Conservation (phyloP, 306 rosid genomes). For the Cucumis cinereus region DNA sequence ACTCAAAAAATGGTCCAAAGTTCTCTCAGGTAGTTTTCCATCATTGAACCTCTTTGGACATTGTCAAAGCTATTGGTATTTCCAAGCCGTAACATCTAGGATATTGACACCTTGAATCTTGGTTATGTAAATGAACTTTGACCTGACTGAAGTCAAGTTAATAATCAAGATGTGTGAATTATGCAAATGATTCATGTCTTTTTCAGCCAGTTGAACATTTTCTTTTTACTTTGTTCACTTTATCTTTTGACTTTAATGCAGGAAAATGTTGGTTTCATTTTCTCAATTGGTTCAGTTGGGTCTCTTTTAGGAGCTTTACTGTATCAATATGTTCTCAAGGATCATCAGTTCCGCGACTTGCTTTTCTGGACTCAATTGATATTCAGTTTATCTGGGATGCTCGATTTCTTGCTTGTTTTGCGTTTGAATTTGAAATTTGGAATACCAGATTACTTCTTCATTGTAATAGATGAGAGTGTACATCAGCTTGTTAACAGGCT, state of each 20-base stretch:
- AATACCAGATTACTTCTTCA: slow-evolving; percentile 74
- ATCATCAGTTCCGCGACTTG: slow-evolving; percentile 70
- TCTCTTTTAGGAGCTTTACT: slow-evolving; percentile 79
- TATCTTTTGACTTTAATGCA: slow-evolving; percentile 20
- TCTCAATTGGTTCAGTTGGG: slow-evolving; percentile 75
- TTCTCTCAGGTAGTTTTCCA: slow-evolving; percentile 64
- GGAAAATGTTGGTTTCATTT: slow-evolving; percentile 77
- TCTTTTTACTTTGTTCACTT: neutral
- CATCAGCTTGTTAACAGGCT: slow-evolving; percentile 63
- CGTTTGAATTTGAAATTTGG: slow-evolving; percentile 57
- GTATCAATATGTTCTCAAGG: slow-evolving; percentile 75
- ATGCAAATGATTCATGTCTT: neutral
- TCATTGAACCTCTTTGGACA: neutral
- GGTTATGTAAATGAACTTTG: neutral
- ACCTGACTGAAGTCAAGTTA: neutral
- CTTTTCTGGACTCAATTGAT: slow-evolving; percentile 89
- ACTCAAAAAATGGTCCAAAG: slow-evolving; percentile 62
- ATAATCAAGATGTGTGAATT: neutral
- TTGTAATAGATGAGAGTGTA: slow-evolving; percentile 70
- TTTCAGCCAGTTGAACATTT: neutral
- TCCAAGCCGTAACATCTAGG: neutral
- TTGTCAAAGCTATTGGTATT: neutral
- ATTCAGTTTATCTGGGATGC: slow-evolving; percentile 70
- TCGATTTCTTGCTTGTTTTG: slow-evolving; percentile 56
- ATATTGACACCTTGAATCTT: neutral